Evolutionary conservation across 2,329 filamentous ascomycete genomes (phyloP), one percentile per base, ranked within the genome.

Genomic region (Pseudocercospora pini-densiflorae): DNA sequence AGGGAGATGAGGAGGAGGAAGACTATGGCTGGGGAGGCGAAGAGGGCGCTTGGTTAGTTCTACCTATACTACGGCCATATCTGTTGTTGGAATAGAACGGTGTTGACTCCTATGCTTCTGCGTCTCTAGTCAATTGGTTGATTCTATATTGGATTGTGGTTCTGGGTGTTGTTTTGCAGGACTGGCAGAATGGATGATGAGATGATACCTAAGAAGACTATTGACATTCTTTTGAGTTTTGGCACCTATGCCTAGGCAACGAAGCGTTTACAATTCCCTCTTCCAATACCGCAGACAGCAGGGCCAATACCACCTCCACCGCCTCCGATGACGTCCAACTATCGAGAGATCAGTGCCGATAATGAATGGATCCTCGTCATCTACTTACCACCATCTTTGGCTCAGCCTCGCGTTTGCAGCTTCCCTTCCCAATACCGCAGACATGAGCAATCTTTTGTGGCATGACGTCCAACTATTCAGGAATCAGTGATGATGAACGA

Each of bases 1-100:
- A 62, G 71, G 54, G 58, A 62, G 57, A 59, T 59, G 43, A 68
- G 69, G 36, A 66, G 68, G 66, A 33, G 31, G 65, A 70, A 53
- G 61, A 55, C 40, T 45, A 12, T 65, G 23, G 21, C 53, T 43
- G 27, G 16, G n/a, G 61, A 64, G 29, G 64, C 40, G 55, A 63
- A 49, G 54, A 62, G 47, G 45, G 55, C 49, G 43, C 10, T 63
- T 36, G 53, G 45, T 31, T 60, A 49, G 59, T 29, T 51, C 19
- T 49, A 36, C 33, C 33, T 36, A 36, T 36, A 5, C 33, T 16
- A 16, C 33, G 33, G 33, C 3, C 12, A 36, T 36, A 36, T 36
- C 33, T 36, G 12, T 36, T 19, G 5, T 43, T 43, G 40, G 5
- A 6, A 19, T 7, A 43, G 40, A 6, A n/a, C 8, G n/a, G 16